Evolutionary conservation across 306 rosid species (phyloP).

Genomic region (Leucaena leucocephala): DNA sequence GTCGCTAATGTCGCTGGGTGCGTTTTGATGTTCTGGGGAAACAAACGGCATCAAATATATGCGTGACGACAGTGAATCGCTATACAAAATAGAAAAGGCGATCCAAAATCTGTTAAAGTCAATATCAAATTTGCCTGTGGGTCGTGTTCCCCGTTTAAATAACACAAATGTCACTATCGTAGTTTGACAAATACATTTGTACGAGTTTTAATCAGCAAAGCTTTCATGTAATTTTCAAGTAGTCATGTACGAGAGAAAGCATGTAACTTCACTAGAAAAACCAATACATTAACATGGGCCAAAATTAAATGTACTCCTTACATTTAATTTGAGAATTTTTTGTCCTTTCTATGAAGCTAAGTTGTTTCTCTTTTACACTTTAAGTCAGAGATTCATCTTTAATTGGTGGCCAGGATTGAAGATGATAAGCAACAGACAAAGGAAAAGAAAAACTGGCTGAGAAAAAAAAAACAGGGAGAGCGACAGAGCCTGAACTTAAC

Average conservation of each 20-base stretch:
- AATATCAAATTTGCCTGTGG: neutral
- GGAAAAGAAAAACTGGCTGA: neutral
- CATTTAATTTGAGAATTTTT: neutral
- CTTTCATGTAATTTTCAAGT: neutral
- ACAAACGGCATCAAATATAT: neutral
- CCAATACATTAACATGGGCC: neutral
- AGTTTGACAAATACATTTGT: neutral
- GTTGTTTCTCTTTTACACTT: neutral
- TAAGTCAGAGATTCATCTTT: neutral
- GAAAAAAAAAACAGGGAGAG: neutral
- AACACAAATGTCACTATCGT: neutral
- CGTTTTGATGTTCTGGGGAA: slow-evolving; percentile 9
- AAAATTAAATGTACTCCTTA: neutral
- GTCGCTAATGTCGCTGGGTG: slow-evolving; percentile 25
- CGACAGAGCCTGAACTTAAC: neutral
- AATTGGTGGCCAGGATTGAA: neutral
- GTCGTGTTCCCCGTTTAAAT: neutral
- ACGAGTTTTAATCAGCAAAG: no score
- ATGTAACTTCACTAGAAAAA: no score
- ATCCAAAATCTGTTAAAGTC: neutral
- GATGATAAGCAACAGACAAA: neutral
- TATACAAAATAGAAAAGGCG: neutral
- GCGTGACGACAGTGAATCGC: neutral
- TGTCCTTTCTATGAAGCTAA: neutral
- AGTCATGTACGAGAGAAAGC: no score